Percentiles rank a stretch among this genome's conserved stretches.
Evolutionary conservation across 192 early-diverging fungal species (phyloP).

Genomic region (Ambispora gerdemannii): DNA sequence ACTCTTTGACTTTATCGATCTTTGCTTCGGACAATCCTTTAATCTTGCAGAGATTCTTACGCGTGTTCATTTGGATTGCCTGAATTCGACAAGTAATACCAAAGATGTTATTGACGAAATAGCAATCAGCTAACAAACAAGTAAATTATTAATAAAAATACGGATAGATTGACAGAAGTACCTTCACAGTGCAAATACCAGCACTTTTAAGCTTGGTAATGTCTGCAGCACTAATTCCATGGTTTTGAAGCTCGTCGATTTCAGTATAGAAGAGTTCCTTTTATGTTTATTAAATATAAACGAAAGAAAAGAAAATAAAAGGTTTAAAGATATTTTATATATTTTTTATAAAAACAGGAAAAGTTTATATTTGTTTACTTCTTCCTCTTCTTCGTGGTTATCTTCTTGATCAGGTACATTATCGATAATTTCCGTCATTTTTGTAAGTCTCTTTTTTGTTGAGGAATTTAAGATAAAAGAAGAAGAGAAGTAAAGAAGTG

Average conservation of each 20-base stretch:
- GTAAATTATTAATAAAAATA: background rate
- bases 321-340: background rate
- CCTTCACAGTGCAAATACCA: constrained; percentile 72
- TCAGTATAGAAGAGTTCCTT: constrained; percentile 44
- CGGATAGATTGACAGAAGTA: too few species aligned
- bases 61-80: constrained; percentile 75
- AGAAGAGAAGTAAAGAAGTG: background rate
- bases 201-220: constrained; percentile 76
- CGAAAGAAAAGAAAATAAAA: background rate
- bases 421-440: constrained; percentile 5
- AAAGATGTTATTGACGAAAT: too few species aligned
- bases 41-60: constrained; percentile 60
- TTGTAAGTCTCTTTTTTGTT: background rate
- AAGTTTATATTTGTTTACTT: constrained; percentile 9
- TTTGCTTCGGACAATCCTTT: constrained; percentile 83
- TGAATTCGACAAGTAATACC: too few species aligned
- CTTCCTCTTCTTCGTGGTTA: constrained; percentile 1
- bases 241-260: constrained; percentile 55
- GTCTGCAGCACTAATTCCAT: constrained; percentile 73
- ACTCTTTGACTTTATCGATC: constrained; percentile 86
- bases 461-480: background rate
- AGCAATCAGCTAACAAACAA: background rate
- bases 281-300: background rate
- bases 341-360: background rate
- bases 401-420: constrained; percentile 30